Evolutionary conservation across 1,284 basidiomycete genomes (phyloP), one percentile per base, ranked within the genome.

Genomic region (Thecaphora frezii): DNA sequence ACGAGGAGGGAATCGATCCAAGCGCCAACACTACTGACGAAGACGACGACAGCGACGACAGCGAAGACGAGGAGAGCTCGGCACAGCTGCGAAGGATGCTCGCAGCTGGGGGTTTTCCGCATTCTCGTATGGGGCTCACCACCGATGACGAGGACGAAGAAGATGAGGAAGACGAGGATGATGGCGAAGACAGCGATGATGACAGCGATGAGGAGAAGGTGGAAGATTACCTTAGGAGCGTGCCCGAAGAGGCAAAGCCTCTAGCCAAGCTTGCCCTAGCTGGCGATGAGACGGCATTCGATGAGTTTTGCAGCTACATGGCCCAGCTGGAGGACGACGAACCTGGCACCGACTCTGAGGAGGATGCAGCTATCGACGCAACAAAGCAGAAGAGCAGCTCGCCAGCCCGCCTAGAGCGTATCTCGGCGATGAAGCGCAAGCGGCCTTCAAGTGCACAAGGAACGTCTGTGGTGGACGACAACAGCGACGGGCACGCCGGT

Each of bases 1-100:
- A 69, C 25, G 67, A 61, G 44, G 51, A 68, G 21, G 64, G 57
- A n/a, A 55, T 59, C 49, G 58, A 65, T 33, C 65, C 51, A 14
- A 58, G 64, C 48, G 59, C 52, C 13, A 58, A 60, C 51, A 51
- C 50, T 16, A 48, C 45, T 1, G 69, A 71, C 24, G 65, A 69
- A 19, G 62, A 66, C 1, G 57, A 56, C 8, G 65, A 60, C 14
- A 61, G 63, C 21, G 58, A 63, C 33, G 49, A 58, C 1, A 46
- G 30, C 8, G 54, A 49, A 16, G 48, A 44, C 12, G 13, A 28
- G 7, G 28, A 28, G 28, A 5, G 28, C 28, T 28, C 28, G 7
- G 28, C 28, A 5, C 28, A 13, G 28, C 28, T 28, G 5, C 5
- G 28, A 13, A 28, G 28, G 28, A 43, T 43, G 14, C 19, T 19